phyloP scores from a whole-genome alignment of 176 grass and related monocot genomes.

The Areca catechu region DNA sequence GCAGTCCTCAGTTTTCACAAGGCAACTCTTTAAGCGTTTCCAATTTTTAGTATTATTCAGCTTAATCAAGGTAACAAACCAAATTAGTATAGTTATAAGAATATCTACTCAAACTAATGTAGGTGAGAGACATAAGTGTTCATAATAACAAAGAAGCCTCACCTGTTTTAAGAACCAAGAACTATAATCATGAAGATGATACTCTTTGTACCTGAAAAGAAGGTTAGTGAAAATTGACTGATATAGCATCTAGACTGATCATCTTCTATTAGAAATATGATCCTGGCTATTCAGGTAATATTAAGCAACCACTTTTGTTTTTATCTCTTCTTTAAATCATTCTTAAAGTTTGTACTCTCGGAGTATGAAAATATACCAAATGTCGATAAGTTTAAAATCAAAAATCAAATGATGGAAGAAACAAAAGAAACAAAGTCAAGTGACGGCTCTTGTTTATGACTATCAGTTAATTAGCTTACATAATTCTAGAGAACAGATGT shows the following conservation, averaged over 20 bases:
- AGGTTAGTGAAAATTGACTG: slow-evolving; percentile 9
- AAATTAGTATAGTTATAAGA: slow-evolving; percentile 11
- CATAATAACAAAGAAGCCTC: slow-evolving; percentile 13
- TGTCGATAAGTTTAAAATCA: too few relatives aligned
- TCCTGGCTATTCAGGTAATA: too few relatives aligned
- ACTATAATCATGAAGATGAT: slow-evolving; percentile 90
- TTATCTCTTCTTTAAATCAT: too few relatives aligned
- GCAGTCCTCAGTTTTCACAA: slow-evolving; percentile 89
- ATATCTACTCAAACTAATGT: slow-evolving; percentile 9
- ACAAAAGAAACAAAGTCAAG: too few relatives aligned
- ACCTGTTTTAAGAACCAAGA: slow-evolving; percentile 96
- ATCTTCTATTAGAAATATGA: too few relatives aligned
- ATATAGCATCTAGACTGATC: not conserved
- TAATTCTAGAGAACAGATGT: too few relatives aligned
- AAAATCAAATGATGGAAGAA: too few relatives aligned
- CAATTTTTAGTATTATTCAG: slow-evolving; percentile 72
- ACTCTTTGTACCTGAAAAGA: slow-evolving; percentile 75
- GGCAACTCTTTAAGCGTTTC: slow-evolving; percentile 79
- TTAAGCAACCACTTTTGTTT: too few relatives aligned
- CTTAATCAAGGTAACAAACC: slow-evolving; percentile 26
- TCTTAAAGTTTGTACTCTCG: too few relatives aligned
- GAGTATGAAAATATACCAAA: too few relatives aligned
- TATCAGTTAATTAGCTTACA: too few relatives aligned
- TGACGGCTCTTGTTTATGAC: too few relatives aligned
- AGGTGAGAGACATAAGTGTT: slow-evolving; percentile 4